Evolutionary conservation across 1,284 basidiomycete species (phyloP).

Genomic region (Cerioporus squamosus): DNA sequence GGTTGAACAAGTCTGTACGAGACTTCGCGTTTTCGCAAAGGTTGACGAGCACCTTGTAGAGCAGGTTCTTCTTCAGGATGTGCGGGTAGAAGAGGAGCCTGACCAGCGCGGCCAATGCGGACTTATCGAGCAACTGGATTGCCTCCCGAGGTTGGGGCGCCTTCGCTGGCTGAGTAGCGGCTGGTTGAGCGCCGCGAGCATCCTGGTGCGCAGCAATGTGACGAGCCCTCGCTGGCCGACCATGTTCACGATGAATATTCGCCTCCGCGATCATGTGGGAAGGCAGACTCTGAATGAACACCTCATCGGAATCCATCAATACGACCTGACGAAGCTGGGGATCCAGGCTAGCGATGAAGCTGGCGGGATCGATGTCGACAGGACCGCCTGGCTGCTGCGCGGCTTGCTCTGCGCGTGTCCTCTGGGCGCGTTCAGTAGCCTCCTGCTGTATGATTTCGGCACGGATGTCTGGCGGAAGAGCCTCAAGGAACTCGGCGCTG

Average conservation of each 20-base stretch:
- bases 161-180: conserved; percentile 50
- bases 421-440: conserved; percentile 72
- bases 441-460: conserved; percentile 98
- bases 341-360: conserved; percentile 87
- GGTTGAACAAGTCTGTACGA: conserved; percentile 90
- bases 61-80: conserved; percentile 81
- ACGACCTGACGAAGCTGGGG: conserved; percentile 86
- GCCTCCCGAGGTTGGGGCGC: conserved; percentile 75
- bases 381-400: conserved; percentile 48
- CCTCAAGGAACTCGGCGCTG: conserved; percentile 94
- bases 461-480: conserved; percentile 93
- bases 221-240: conserved; percentile 26
- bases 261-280: conserved; percentile 86
- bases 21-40: conserved; percentile 96
- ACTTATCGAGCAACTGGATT: conserved; percentile 92
- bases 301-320: conserved; percentile 85
- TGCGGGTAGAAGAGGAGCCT: conserved; percentile 97
- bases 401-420: conserved; percentile 56
- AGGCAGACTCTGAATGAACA: conserved; percentile 79
- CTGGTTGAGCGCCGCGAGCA: conserved; percentile 32
- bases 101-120: conserved; percentile 88
- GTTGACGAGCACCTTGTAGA: conserved; percentile 93
- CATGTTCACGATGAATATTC: conserved; percentile 61
- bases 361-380: conserved; percentile 83
- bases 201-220: conserved; percentile 34